phyloP scores from a whole-genome alignment of 495 filamentous ascomycete species.

The Aspergillus heteromorphus region DNA sequence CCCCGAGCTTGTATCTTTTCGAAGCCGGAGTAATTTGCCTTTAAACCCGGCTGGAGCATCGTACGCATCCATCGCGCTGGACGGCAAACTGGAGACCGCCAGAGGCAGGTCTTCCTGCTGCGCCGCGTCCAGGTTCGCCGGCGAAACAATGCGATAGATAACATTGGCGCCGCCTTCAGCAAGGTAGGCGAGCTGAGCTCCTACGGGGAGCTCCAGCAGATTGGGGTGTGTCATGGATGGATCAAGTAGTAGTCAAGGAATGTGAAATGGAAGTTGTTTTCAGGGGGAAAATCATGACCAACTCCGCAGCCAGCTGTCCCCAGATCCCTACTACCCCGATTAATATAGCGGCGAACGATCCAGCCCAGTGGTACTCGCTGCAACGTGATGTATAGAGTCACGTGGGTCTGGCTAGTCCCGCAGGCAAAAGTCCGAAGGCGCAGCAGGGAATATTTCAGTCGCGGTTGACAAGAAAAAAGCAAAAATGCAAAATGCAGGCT shows the following conservation, averaged over 20 bases:
- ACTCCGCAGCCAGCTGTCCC: slow-evolving; percentile 2
- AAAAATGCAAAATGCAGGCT: slow-evolving; percentile 1
- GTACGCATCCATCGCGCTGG: slow-evolving; percentile 5
- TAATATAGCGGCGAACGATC: background rate
- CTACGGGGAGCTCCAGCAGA: slow-evolving; percentile 35
- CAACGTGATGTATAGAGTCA: slow-evolving; percentile 1
- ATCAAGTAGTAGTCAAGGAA: slow-evolving; percentile 8
- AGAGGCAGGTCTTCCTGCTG: slow-evolving; percentile 7
- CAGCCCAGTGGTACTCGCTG: background rate
- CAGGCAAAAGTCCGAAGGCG: slow-evolving; percentile 3
- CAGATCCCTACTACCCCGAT: slow-evolving; percentile 3
- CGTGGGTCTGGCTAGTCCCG: background rate
- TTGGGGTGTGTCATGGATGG: slow-evolving; percentile 36
- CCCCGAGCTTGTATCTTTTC: slow-evolving; percentile 55
- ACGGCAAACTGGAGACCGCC: background rate
- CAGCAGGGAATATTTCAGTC: background rate
- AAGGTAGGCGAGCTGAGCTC: slow-evolving; percentile 45
- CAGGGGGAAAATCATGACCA: slow-evolving; percentile 20
- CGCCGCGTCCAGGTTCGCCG: slow-evolving; percentile 12
- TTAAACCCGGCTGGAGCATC: slow-evolving; percentile 25
- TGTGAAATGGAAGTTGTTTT: slow-evolving; percentile 5
- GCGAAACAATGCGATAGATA: slow-evolving; percentile 54
- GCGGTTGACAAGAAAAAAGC: no score
- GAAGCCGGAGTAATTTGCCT: slow-evolving; percentile 58
- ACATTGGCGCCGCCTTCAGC: slow-evolving; percentile 69